Percentiles rank a stretch among this genome's conserved stretches.
These are phyloP conservation scores for Waltergamsia citrina DNA, from an alignment of 2,329 filamentous ascomycete species.

Conservation along the genomic window DNA sequence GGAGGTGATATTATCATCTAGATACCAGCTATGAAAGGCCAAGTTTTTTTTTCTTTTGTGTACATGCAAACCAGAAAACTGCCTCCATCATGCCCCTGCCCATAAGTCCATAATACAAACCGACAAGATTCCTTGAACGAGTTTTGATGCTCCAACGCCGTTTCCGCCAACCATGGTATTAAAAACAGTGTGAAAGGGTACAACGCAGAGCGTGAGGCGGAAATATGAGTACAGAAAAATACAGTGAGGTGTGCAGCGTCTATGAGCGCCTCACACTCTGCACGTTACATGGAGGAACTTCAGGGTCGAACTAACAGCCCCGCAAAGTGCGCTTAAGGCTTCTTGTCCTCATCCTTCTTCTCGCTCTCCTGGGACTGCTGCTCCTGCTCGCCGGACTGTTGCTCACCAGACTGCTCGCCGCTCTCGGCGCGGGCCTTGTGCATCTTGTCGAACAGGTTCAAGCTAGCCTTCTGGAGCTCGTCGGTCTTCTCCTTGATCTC, in stretches of 20 bases:
- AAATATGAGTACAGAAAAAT: conserved; percentile 45
- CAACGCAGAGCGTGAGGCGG: conserved; percentile 24
- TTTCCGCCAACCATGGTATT: conserved; percentile 35
- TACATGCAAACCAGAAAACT: not conserved
- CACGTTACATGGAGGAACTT: conserved; percentile 1
- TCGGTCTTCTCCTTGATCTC: conserved; percentile 99
- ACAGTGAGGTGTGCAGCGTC: conserved; percentile 14
- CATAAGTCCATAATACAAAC: conserved; percentile 31
- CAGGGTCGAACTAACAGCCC: conserved; percentile 11
- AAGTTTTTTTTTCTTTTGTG: not conserved
- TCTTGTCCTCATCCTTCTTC: conserved; percentile 70
- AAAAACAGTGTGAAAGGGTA: conserved; percentile 35
- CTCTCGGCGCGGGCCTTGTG: conserved; percentile 82
- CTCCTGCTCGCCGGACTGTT: conserved; percentile 35
- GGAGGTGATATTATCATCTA: conserved; percentile 4
- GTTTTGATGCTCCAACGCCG: conserved; percentile 44
- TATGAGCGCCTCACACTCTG: too few relatives aligned
- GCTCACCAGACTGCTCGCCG: conserved; percentile 36
- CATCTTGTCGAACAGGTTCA: conserved; percentile 99
- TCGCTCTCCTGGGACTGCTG: conserved; percentile 25
- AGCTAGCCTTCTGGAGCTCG: conserved; percentile 87
- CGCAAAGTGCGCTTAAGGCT: conserved; percentile 44
- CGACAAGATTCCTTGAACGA: conserved; percentile 27
- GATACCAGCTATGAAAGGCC: conserved; percentile 3
- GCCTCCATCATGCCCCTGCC: conserved; percentile 2